A percentile compares a stretch with the other conserved stretches of the same genome.
These are phyloP conservation scores for Melanogaster broomeanus DNA, from an alignment of 768 basidiomycete genomes.

Conservation along the genomic window DNA sequence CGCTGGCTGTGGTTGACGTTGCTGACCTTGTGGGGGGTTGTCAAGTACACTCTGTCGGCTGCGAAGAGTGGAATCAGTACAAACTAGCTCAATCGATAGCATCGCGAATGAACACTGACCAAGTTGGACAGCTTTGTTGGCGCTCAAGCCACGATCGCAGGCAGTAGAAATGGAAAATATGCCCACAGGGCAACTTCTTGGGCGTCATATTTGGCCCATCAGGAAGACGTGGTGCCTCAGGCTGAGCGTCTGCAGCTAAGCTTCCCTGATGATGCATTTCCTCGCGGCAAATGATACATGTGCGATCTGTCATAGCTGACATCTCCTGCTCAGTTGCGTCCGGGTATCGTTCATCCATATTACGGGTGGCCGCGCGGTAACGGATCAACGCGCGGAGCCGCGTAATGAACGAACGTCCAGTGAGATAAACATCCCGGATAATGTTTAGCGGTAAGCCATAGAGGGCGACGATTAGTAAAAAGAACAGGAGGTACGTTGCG, in stretches of 20 bases:
- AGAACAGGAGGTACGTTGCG: conserved; percentile 90
- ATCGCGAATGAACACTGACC: conserved; percentile 51
- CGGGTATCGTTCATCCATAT: conserved; percentile 96
- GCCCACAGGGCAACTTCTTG: conserved; percentile 95
- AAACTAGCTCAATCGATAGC: conserved; percentile 7
- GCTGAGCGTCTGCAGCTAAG: conserved; percentile 22
- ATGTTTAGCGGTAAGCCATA: conserved; percentile 97
- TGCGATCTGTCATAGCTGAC: conserved; percentile 77
- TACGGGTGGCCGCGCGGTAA: conserved; percentile 90
- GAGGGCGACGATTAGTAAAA: conserved; percentile 89
- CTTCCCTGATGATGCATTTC: conserved; percentile 68
- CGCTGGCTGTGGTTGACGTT: conserved; percentile 26
- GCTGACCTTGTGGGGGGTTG: conserved; percentile 35
- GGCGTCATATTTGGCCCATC: conserved; percentile 94
- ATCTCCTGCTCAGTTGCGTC: conserved; percentile 89
- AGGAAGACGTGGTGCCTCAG: conserved; percentile 22
- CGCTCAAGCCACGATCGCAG: conserved; percentile 96
- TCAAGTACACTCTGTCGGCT: conserved; percentile 83
- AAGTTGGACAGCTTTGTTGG: conserved; percentile 98
- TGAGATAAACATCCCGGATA: conserved; percentile 95
- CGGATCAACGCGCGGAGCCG: conserved; percentile 86
- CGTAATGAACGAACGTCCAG: conserved; percentile 87
- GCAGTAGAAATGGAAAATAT: conserved; percentile 98
- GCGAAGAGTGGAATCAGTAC: conserved; percentile 5
- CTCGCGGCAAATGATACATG: conserved; percentile 98